Conservation (phyloP, 805 yeast species). For the Candida railenensis region DNA sequence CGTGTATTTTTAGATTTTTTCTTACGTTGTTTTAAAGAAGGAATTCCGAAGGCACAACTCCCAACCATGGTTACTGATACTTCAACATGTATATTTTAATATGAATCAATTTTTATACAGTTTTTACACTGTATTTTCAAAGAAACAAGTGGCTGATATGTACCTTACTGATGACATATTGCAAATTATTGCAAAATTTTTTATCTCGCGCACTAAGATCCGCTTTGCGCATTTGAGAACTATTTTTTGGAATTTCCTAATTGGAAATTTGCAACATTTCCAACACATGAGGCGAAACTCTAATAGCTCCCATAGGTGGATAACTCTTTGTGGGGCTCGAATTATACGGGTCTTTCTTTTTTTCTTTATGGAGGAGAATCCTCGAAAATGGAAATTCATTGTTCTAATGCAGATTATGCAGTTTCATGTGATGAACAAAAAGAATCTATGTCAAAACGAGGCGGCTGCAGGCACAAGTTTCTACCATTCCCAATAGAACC, state of each 20-base stretch:
- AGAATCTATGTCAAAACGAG: neutral
- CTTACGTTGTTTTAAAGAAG: too few relatives aligned
- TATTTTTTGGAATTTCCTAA: neutral
- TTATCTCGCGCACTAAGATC: too few relatives aligned
- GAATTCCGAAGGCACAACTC: too few relatives aligned
- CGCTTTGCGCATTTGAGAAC: neutral
- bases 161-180: too few relatives aligned
- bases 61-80: neutral
- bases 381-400: neutral
- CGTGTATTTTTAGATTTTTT: neutral
- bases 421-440: neutral
- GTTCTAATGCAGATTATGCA: neutral
- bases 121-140: too few relatives aligned
- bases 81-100: too few relatives aligned
- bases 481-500: neutral
- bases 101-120: too few relatives aligned
- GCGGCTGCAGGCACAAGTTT: neutral
- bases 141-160: too few relatives aligned
- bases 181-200: too few relatives aligned
- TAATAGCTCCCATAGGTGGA: too few relatives aligned
- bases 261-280: neutral
- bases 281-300: neutral
- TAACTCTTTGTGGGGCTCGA: too few relatives aligned
- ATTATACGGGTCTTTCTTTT: neutral
- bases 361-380: neutral